Conservation (phyloP, 2,329 filamentous ascomycete species). For the Macroventuria anomochaeta region DNA sequence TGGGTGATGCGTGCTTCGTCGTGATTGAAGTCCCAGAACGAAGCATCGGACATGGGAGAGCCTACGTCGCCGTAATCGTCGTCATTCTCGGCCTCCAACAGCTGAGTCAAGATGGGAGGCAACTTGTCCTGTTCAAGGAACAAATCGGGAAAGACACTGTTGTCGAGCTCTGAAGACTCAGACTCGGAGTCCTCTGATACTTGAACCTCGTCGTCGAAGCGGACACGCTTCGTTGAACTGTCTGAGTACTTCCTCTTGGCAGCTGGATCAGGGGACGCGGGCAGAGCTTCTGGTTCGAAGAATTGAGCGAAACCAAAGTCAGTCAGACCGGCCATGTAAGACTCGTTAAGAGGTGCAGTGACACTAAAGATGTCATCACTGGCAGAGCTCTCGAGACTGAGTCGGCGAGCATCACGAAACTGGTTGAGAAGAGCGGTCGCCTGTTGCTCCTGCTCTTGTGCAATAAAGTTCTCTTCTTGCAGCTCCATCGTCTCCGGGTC, state of each 20-base stretch:
- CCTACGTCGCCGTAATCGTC: conserved; percentile 56
- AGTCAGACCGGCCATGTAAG: conserved; percentile 33
- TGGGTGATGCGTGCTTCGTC: conserved; percentile 51
- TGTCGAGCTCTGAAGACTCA: conserved; percentile 62
- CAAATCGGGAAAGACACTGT: conserved; percentile 76
- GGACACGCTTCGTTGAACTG: conserved; percentile 67
- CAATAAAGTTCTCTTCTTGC: conserved; percentile 78
- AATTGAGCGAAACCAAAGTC: conserved; percentile 46
- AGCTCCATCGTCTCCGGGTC: conserved; percentile 80
- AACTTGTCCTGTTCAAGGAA: conserved; percentile 78
- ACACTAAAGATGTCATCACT: conserved; percentile 46
- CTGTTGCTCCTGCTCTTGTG: conserved; percentile 50
- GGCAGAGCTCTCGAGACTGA: conserved; percentile 43
- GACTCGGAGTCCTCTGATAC: conserved; percentile 64
- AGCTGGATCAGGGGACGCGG: conserved; percentile 48
- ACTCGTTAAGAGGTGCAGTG: conserved; percentile 36
- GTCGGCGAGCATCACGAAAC: conserved; percentile 43
- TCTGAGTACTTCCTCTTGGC: conserved; percentile 48
- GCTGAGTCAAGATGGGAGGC: conserved; percentile 73
- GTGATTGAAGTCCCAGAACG: conserved; percentile 69
- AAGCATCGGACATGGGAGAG: conserved; percentile 51
- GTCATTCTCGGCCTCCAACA: conserved; percentile 67
- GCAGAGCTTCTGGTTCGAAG: conserved; percentile 51
- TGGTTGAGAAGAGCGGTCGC: conserved; percentile 39
- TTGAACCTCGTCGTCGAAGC: conserved; percentile 71